Evolutionary conservation across 2,329 filamentous ascomycete species (phyloP), one percentile per base, ranked within the genome.

Genomic region (Alternaria triticimaculans): DNA sequence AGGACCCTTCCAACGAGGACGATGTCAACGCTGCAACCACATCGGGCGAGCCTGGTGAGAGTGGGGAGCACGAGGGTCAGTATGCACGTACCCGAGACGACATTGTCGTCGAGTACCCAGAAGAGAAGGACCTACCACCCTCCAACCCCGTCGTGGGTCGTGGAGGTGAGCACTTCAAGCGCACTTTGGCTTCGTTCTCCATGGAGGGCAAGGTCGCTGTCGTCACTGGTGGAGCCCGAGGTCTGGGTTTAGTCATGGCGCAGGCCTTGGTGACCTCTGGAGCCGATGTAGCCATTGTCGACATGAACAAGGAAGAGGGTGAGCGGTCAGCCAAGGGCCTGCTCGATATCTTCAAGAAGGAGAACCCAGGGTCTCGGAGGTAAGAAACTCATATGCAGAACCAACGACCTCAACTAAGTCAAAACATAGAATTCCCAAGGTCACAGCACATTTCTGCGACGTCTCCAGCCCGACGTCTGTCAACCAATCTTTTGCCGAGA

Each of bases 231-330:
- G 95, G 94, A 76, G 95, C 95, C 25, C 87, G 94, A 76, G 95
- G 95, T 8, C 82, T 98, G 62, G 95, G 95, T 43, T 84, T 97
- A 65, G 94, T 96, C 72, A 97, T 98, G 92, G 92, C 91, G 55
- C 94, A 97, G 83, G 94, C 92, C 50, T 88, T 97, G 81, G 92
- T 97, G 57, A 90, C 93, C 57, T 96, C 92, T 58, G 95, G 95
- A 56, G 92, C 93, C 10, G 90, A 97, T 79, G 86, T 97, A 66
- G 95, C 95, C 45, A 92, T 98, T 80, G 93, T 97, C 44, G 95
- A 98, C 80, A 85, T 97, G 83, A 97, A 98, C 83, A 91, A 92
- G 84, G 91, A 95, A 44, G 93, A 97, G 81, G 95, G 92, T 10
- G 86, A 90, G 76, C 88, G 88, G 73, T 92, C 96, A 78, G 93